Evolutionary conservation across 805 yeast species (phyloP).

Genomic region (Nakazawaea ambrosiae): DNA sequence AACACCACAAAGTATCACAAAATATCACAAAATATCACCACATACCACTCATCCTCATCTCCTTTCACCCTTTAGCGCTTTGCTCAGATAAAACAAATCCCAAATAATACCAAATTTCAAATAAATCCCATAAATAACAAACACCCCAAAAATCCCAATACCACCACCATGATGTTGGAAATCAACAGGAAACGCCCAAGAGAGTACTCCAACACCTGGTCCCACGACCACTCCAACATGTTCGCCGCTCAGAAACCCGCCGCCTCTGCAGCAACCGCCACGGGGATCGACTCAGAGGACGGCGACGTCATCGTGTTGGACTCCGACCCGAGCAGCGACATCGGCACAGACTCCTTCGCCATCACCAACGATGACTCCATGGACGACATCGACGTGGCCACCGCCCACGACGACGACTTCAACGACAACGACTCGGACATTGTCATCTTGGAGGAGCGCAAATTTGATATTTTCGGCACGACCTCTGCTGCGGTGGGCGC

Average conservation of each 20-base stretch:
- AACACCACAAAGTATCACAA: too few relatives aligned
- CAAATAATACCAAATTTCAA: too few relatives aligned
- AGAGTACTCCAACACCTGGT: slow-evolving; percentile 12
- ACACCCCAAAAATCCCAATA: neutral
- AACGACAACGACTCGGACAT: slow-evolving; percentile 12
- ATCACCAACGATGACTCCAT: slow-evolving; percentile 10
- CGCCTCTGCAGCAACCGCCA: neutral
- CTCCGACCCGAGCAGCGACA: slow-evolving; percentile 27
- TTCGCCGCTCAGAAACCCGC: slow-evolving; percentile 15
- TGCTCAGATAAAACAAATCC: too few relatives aligned
- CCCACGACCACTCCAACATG: slow-evolving; percentile 11
- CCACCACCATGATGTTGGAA: slow-evolving; percentile 18
- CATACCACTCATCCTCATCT: too few relatives aligned
- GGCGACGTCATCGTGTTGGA: slow-evolving; percentile 30
- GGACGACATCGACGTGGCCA: slow-evolving; percentile 11
- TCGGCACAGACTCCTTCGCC: slow-evolving; percentile 20
- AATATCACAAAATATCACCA: too few relatives aligned
- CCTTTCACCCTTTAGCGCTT: too few relatives aligned
- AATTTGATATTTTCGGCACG: neutral
- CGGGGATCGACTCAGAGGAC: too few relatives aligned
- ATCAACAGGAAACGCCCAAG: slow-evolving; percentile 33
- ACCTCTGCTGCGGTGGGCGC: neutral
- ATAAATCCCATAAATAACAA: neutral
- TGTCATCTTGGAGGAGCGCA: slow-evolving; percentile 10
- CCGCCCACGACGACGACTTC: slow-evolving; percentile 8